Percentiles rank a stretch among this genome's conserved stretches.
These are phyloP conservation scores for Eucalyptus sideroxylon DNA, from an alignment of 345 rosid species.

Conservation along the genomic window DNA sequence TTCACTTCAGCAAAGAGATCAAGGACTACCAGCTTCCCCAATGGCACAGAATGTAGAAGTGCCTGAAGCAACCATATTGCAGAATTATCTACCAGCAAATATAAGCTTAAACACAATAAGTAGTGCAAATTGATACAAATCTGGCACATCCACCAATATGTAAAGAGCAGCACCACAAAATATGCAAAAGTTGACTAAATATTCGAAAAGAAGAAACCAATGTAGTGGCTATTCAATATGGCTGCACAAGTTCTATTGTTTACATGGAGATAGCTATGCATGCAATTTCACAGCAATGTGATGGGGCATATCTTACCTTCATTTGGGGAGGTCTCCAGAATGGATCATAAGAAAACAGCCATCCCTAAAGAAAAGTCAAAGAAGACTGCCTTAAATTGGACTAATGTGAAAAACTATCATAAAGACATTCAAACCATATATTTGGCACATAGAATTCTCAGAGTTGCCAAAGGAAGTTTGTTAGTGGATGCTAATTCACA, in stretches of 20 bases:
- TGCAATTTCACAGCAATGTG: not conserved
- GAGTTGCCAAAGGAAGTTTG: not conserved
- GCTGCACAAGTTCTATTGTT: not conserved
- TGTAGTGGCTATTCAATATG: not conserved
- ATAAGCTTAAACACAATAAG: not conserved
- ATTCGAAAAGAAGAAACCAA: not conserved
- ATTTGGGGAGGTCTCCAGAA: constrained; percentile 74
- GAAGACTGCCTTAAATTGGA: not conserved
- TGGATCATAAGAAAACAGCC: constrained; percentile 72
- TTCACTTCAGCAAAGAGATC: constrained; percentile 72
- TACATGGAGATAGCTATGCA: not conserved
- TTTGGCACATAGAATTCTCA: not conserved
- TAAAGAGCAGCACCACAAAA: not conserved
- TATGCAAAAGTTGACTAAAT: not conserved
- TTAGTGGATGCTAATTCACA: not conserved
- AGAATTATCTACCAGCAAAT: not conserved
- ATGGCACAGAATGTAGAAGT: constrained; percentile 59
- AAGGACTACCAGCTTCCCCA: constrained; percentile 60
- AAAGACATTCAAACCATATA: not conserved
- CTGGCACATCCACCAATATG: not conserved
- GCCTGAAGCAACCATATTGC: constrained; percentile 22
- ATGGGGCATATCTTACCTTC: constrained; percentile 31
- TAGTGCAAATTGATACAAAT: not conserved
- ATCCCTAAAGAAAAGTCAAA: constrained; percentile 26
- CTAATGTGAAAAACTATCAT: not conserved